Conservation (phyloP, 192 early-diverging fungal species). For the Jimgerdemannia lactiflua region DNA sequence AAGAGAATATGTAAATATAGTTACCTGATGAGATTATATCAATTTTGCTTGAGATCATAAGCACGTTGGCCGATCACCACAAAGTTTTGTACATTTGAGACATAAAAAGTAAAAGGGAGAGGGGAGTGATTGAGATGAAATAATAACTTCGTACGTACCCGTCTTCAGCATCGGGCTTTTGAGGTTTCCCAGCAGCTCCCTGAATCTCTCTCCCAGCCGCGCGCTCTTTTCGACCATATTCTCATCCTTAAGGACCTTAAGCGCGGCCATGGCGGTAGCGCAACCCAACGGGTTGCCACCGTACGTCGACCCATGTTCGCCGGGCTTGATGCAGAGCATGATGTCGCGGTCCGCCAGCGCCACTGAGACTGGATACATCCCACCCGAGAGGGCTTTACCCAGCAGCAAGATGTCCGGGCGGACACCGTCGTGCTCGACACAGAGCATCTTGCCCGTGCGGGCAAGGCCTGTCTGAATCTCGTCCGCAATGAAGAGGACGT, state of each 20-base stretch:
- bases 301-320: conserved; percentile 98
- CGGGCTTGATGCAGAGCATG: conserved; percentile 81
- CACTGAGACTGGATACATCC: conserved; percentile 95
- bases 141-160: conserved; percentile 13
- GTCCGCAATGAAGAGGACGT: conserved; percentile 96
- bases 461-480: conserved; percentile 98
- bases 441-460: conserved; percentile 93
- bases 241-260: conserved; percentile 95
- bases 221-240: conserved; percentile 77
- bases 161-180: conserved; percentile 73
- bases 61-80: too few relatives aligned
- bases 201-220: conserved; percentile 84
- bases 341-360: conserved; percentile 81
- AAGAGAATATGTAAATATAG: neutral
- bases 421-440: conserved; percentile 90
- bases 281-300: conserved; percentile 96
- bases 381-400: conserved; percentile 97
- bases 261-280: conserved; percentile 92
- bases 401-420: conserved; percentile 93
- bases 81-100: too few relatives aligned
- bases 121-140: neutral
- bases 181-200: conserved; percentile 69
- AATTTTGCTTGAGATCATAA: neutral
- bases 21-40: neutral
- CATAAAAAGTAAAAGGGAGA: too few relatives aligned